phyloP scores from a whole-genome alignment of 495 filamentous ascomycete species.

The Xylaria sp. region DNA sequence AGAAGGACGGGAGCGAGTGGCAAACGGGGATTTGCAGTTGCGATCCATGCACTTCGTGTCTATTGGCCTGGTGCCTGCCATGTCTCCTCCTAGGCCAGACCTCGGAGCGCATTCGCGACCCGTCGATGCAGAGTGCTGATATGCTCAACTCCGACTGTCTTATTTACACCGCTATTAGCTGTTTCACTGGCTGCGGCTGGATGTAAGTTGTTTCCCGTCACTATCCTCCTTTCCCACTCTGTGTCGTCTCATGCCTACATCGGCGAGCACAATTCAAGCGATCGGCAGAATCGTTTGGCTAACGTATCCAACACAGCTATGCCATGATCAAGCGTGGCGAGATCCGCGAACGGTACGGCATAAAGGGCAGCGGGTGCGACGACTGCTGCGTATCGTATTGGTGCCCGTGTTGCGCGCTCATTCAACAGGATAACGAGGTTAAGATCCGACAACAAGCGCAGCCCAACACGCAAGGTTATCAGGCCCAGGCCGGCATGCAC shows the following conservation, averaged over 20 bases:
- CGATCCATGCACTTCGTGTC: slow-evolving; percentile 45
- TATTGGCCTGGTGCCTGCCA: slow-evolving; percentile 55
- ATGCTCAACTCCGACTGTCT: slow-evolving; percentile 52
- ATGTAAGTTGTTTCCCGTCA: slow-evolving; percentile 45
- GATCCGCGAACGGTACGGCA: slow-evolving; percentile 58
- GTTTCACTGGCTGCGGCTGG: slow-evolving; percentile 42
- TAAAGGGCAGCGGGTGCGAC: slow-evolving; percentile 58
- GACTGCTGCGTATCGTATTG: slow-evolving; percentile 61
- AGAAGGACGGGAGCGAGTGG: slow-evolving; percentile 43
- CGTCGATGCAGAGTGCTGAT: slow-evolving; percentile 50
- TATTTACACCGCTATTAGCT: slow-evolving; percentile 35
- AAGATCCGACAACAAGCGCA: slow-evolving; percentile 35
- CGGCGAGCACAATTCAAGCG: not conserved
- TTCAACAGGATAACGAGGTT: slow-evolving; percentile 49
- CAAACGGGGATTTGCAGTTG: slow-evolving; percentile 47
- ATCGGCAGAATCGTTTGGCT: not conserved
- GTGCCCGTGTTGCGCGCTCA: slow-evolving; percentile 58
- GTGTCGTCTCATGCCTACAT: not conserved
- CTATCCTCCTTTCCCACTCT: not conserved
- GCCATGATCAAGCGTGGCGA: slow-evolving; percentile 60
- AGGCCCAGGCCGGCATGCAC: slow-evolving; percentile 39
- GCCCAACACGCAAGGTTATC: slow-evolving; percentile 38
- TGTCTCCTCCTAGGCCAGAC: slow-evolving; percentile 62
- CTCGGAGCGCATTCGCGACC: slow-evolving; percentile 53
- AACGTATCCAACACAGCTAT: slow-evolving; percentile 34